A percentile compares a stretch with the other conserved stretches of the same genome.
Conservation (phyloP, 176 grass and related monocot species). For the Alopecurus myosuroides region DNA sequence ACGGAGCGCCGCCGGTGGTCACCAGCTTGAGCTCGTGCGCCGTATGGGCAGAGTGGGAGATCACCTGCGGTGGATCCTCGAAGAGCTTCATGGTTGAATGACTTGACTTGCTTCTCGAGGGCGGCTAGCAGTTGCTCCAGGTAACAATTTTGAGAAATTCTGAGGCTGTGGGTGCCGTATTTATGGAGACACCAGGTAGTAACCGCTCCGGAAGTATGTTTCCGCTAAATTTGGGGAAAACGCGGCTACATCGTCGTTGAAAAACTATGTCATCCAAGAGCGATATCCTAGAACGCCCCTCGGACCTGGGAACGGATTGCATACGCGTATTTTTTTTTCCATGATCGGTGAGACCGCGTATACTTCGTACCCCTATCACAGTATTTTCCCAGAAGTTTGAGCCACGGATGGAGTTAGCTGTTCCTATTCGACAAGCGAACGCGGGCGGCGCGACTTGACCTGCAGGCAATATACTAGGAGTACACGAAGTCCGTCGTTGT, state of each 20-base stretch:
- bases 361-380: background rate
- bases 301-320: background rate
- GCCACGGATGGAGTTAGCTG: background rate
- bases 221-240: background rate
- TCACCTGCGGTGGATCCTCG: background rate
- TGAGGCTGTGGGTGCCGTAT: background rate
- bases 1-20: background rate
- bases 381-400: background rate
- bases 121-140: background rate
- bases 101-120: background rate
- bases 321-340: background rate
- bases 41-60: background rate
- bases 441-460: background rate
- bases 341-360: background rate
- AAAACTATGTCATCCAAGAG: background rate
- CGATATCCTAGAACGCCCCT: no score
- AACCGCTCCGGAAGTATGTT: background rate
- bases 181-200: background rate
- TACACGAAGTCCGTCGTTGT: background rate
- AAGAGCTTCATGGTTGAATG: background rate
- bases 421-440: background rate
- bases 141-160: background rate
- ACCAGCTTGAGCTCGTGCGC: background rate
- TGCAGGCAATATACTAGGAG: background rate
- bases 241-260: background rate